A percentile compares a stretch with the other conserved stretches of the same genome.
Evolutionary conservation across 345 rosid species (phyloP).

Genomic region (Populus ilicifolia): DNA sequence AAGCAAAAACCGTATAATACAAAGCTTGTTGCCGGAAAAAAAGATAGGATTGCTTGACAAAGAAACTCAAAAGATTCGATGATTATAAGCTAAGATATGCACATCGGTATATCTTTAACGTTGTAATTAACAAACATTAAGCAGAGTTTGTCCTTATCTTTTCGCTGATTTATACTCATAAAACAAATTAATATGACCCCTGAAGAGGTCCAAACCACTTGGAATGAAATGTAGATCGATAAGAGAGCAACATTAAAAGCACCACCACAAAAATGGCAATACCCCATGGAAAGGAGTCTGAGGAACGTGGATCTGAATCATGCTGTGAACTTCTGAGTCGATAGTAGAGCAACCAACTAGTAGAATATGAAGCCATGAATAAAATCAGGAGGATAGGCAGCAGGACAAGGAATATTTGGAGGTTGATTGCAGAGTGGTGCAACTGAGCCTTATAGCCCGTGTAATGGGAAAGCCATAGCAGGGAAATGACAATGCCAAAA

Average conservation of each 20-base stretch:
- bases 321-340: constrained; percentile 3
- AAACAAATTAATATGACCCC: constrained; percentile 14
- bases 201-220: constrained; percentile 44
- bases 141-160: not conserved
- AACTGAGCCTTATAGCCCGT: constrained; percentile 29
- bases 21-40: too few species aligned
- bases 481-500: constrained; percentile 43
- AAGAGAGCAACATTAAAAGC: constrained; percentile 42
- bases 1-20: too few species aligned
- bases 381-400: constrained; percentile 36
- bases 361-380: constrained; percentile 25
- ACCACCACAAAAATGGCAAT: constrained; percentile 35
- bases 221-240: constrained; percentile 51
- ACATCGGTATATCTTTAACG: not conserved
- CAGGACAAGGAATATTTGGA: constrained; percentile 38
- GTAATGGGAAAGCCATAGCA: constrained; percentile 43
- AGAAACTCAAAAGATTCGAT: not conserved
- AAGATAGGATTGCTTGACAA: not conserved
- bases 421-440: constrained; percentile 25
- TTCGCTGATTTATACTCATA: not conserved
- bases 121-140: too few species aligned
- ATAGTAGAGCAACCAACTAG: constrained; percentile 18
- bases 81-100: not conserved
- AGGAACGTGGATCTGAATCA: not conserved
- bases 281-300: constrained; percentile 40